Percentiles rank a stretch among this genome's conserved stretches.
phyloP scores from a whole-genome alignment of 192 early-diverging fungal genomes.

The Spinellus fusiger region DNA sequence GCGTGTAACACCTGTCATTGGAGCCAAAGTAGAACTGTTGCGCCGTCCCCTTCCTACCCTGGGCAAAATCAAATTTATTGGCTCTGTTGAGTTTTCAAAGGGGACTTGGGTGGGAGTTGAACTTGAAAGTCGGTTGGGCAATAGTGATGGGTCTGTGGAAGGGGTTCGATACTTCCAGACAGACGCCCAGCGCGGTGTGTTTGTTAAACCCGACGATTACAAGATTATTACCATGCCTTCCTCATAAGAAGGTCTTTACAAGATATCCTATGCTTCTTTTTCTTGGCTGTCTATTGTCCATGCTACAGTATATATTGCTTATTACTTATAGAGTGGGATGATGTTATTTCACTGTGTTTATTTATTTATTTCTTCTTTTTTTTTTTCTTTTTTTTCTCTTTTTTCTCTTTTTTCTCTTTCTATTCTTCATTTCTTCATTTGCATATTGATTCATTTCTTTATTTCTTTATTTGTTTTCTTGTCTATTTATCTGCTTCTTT shows the following conservation, averaged over 20 bases:
- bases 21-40: conserved; percentile 21
- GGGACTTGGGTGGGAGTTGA: conserved; percentile 31
- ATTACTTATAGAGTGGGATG: too few species aligned
- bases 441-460: background rate
- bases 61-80: conserved; percentile 26
- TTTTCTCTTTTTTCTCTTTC: background rate
- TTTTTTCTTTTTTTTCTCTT: background rate
- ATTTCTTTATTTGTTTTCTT: background rate
- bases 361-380: background rate
- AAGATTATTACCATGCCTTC: conserved; percentile 5
- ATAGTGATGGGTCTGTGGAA: conserved; percentile 24
- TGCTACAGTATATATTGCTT: too few species aligned
- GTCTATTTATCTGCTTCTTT: background rate
- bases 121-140: conserved; percentile 25
- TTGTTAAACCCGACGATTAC: conserved; percentile 22
- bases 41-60: conserved; percentile 27
- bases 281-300: background rate
- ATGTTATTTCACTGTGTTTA: background rate
- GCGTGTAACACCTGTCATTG: background rate
- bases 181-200: conserved; percentile 18
- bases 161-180: conserved; percentile 26
- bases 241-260: background rate
- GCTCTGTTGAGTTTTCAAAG: conserved; percentile 14
- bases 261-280: background rate
- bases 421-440: background rate